Evolutionary conservation across 2,329 filamentous ascomycete species (phyloP), one percentile per base, ranked within the genome.

Genomic region (Macrophomina pseudophaseolina): DNA sequence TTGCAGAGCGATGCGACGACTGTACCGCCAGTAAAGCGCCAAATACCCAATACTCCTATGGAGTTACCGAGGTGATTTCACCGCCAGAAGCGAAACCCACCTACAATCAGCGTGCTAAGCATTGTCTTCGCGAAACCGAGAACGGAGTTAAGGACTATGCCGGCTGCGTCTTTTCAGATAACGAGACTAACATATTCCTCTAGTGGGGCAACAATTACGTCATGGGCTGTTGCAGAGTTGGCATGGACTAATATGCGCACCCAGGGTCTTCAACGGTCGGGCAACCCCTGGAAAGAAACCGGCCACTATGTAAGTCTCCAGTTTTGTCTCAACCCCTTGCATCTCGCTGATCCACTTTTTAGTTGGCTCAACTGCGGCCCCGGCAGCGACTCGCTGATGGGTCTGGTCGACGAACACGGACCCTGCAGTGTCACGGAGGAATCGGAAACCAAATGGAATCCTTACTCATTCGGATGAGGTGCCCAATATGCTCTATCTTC

Each of bases 361-460:
- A 56, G n/a, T 14, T 23, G 62, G 62, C 38, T 65, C 16, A 65
- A 65, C 35, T 40, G 62, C 38, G 82, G 82, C 0, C 82, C 82
- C 1, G 82, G 82, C 0, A 82, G 79, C 38, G 80, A 78, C 3
- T 80, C 75, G 9, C 75, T 80, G 75, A 76, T 79, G 33, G 79
- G 78, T 0, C 60, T 67, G 73, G 69, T 66, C 32, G 35, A 54
- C 28, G 78, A 81, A 65, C 74, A 79, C 65, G 82, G 82, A 0
- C 82, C 82, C 0, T 83, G 81, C 69, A 78, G 76, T 30, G 79
- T 82, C 63, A 79, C 80, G 23, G 76, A 80, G 56, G 76, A 76
- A 23, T 68, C 74, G 63, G 76, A 75, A 69, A 78, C 71, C 5
- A 72, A 75, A 59, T 71, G 69, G 38, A 80, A 80, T 40, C 76